These are phyloP conservation scores for Chytriomyces sp. DNA, from an alignment of 192 early-diverging fungal genomes.

Conservation along the genomic window DNA sequence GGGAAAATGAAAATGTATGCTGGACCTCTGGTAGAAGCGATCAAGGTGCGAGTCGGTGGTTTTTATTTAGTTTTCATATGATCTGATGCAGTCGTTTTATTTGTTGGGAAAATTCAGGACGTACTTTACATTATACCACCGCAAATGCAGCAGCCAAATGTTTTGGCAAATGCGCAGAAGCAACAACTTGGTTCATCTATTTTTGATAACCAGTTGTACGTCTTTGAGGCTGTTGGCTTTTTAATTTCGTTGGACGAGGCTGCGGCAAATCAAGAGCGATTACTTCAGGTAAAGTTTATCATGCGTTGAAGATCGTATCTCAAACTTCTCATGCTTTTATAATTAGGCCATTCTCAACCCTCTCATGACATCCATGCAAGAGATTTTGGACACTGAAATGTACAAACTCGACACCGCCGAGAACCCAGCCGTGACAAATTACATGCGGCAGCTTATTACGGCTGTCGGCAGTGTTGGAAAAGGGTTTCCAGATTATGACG, in stretches of 20 bases:
- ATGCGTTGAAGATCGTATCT: not conserved
- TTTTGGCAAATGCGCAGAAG: conserved; percentile 48
- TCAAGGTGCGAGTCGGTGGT: too few relatives aligned
- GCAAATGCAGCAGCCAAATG: conserved; percentile 47
- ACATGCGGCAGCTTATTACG: conserved; percentile 81
- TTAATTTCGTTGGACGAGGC: conserved; percentile 82
- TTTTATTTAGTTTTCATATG: too few relatives aligned
- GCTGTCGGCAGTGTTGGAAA: conserved; percentile 85
- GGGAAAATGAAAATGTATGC: conserved; percentile 20
- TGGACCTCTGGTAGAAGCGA: conserved; percentile 34
- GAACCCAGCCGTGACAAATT: conserved; percentile 72
- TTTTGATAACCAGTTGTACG: conserved; percentile 82
- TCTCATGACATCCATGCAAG: conserved; percentile 77
- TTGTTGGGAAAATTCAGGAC: too few relatives aligned
- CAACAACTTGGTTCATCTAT: conserved; percentile 60
- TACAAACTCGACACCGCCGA: conserved; percentile 67
- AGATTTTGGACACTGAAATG: conserved; percentile 66
- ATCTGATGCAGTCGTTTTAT: too few relatives aligned
- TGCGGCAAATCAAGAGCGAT: conserved; percentile 72
- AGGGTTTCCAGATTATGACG: conserved; percentile 69
- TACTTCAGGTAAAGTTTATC: conserved; percentile 43
- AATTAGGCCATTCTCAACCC: conserved; percentile 77
- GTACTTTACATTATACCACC: conserved; percentile 77
- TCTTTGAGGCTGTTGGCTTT: conserved; percentile 92
- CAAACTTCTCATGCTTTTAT: not conserved